phyloP scores from a whole-genome alignment of 2,329 filamentous ascomycete species.

The Nothophaeocryptopus gaeumannii region DNA sequence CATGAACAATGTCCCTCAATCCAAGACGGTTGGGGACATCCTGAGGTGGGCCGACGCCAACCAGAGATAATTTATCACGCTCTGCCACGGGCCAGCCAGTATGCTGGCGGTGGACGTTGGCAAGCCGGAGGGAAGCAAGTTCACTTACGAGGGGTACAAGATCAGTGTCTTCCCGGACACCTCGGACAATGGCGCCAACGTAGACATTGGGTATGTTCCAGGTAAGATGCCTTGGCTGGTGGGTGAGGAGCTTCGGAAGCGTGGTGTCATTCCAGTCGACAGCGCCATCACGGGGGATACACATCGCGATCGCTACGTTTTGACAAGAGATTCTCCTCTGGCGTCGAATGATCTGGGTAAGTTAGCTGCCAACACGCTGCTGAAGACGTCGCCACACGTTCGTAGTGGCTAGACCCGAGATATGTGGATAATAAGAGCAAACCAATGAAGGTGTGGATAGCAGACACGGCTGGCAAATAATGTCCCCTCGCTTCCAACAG shows the following conservation, averaged over 20 bases:
- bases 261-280: constrained; percentile 18
- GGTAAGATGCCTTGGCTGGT: constrained; percentile 26
- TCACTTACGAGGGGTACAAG: constrained; percentile 3
- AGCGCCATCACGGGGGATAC: constrained; percentile 19
- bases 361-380: constrained; percentile 16
- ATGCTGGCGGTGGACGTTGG: no score
- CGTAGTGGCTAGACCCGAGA: background rate
- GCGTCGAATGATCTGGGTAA: constrained; percentile 25
- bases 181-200: constrained; percentile 20
- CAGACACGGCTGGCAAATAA: no score
- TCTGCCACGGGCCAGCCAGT: constrained; percentile 19
- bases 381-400: constrained; percentile 14
- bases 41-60: constrained; percentile 22
- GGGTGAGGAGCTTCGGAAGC: constrained; percentile 20
- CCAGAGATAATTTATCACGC: constrained; percentile 19
- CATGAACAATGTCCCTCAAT: constrained; percentile 22
- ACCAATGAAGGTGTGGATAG: no score
- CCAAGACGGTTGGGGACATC: constrained; percentile 17
- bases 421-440: no score
- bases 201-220: constrained; percentile 25
- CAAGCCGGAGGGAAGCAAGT: no score
- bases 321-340: constrained; percentile 24
- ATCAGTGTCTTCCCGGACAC: constrained; percentile 22
- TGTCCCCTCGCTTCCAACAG: no score
- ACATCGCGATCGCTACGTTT: constrained; percentile 20